Conservation (phyloP, 495 filamentous ascomycete genomes). For the Aspergillus olivimuriae region DNA sequence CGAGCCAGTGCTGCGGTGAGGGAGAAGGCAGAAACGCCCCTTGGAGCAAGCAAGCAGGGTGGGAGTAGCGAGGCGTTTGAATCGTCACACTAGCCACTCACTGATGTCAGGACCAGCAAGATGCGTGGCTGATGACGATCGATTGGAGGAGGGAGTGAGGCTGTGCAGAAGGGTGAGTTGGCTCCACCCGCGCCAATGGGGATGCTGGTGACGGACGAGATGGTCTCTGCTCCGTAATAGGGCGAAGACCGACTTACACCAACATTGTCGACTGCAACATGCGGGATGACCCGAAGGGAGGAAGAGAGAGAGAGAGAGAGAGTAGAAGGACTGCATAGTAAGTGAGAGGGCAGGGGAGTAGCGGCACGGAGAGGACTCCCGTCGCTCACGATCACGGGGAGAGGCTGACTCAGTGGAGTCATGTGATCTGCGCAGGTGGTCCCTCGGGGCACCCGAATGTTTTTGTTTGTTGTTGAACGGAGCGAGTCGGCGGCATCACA, state of each 20-base stretch:
- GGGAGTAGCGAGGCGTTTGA: too few relatives aligned
- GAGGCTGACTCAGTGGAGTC: not conserved
- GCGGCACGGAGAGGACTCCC: not conserved
- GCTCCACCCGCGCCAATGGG: too few relatives aligned
- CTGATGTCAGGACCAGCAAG: slow-evolving; percentile 7
- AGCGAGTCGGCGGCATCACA: not conserved
- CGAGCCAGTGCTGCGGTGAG: not conserved
- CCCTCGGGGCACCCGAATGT: slow-evolving; percentile 20
- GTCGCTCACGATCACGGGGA: too few relatives aligned
- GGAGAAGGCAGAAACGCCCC: not conserved
- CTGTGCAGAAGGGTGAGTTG: too few relatives aligned
- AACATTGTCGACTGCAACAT: too few relatives aligned
- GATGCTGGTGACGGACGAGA: too few relatives aligned
- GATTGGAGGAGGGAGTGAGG: slow-evolving; percentile 2
- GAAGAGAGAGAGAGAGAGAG: slow-evolving; percentile 9
- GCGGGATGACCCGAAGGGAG: too few relatives aligned
- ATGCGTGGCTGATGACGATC: not conserved
- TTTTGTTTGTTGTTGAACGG: slow-evolving; percentile 22
- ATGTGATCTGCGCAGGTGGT: slow-evolving; percentile 11
- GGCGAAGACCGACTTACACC: too few relatives aligned
- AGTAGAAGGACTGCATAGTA: too few relatives aligned
- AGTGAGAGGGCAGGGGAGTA: too few relatives aligned
- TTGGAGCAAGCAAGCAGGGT: too few relatives aligned
- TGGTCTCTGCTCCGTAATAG: too few relatives aligned
- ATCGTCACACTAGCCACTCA: slow-evolving; percentile 1